Evolutionary conservation across 768 basidiomycete genomes (phyloP).

Genomic region (Termitomyces sp.): DNA sequence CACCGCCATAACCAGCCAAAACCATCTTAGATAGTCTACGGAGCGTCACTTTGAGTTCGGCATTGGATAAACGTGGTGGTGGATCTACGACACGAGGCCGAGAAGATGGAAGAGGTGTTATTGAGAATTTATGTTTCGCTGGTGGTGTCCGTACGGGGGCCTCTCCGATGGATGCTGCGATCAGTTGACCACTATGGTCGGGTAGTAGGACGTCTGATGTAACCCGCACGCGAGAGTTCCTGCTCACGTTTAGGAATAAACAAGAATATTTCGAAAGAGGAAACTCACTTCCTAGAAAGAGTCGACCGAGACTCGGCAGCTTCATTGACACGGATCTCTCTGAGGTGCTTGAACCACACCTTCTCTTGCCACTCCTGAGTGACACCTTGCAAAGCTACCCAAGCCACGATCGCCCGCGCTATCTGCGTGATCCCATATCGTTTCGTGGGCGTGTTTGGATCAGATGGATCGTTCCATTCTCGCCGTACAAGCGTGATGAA

Average conservation of each 20-base stretch:
- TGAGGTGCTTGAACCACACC: slow-evolving; percentile 61
- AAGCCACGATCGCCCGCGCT: slow-evolving; percentile 68
- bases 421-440: slow-evolving; percentile 64
- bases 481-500: slow-evolving; percentile 78
- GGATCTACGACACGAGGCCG: slow-evolving; percentile 2
- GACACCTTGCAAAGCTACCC: slow-evolving; percentile 78
- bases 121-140: slow-evolving; percentile 22
- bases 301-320: slow-evolving; percentile 26
- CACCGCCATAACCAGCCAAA: slow-evolving; percentile 81
- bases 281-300: slow-evolving; percentile 31
- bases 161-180: slow-evolving; percentile 80
- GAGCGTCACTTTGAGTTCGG: slow-evolving; percentile 65
- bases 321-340: slow-evolving; percentile 63
- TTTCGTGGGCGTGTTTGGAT: slow-evolving; percentile 52
- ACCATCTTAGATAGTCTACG: slow-evolving; percentile 80
- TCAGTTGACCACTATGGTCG: slow-evolving; percentile 65
- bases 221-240: slow-evolving; percentile 63
- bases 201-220: slow-evolving; percentile 72
- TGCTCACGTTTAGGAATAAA: slow-evolving; percentile 10
- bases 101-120: slow-evolving; percentile 6
- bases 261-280: background rate
- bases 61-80: slow-evolving; percentile 27
- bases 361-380: slow-evolving; percentile 80
- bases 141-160: slow-evolving; percentile 31
- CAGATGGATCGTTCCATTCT: slow-evolving; percentile 65